These are phyloP conservation scores for Whalleya microplaca DNA, from an alignment of 2,329 filamentous ascomycete species.

Conservation along the genomic window DNA sequence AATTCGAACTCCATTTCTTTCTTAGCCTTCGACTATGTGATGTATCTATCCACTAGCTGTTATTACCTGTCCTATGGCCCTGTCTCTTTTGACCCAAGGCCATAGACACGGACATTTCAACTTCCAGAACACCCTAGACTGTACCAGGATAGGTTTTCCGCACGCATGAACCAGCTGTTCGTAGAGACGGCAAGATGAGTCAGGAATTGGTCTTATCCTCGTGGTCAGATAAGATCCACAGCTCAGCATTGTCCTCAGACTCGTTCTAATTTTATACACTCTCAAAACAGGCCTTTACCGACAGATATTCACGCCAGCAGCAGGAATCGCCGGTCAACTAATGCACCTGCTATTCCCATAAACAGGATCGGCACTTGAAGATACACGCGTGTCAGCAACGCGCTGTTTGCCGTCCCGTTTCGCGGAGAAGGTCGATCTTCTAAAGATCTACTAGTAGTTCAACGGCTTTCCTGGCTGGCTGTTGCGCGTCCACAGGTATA, in stretches of 20 bases:
- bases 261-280: neutral
- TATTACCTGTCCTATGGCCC: slow-evolving; percentile 13
- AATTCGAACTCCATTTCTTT: slow-evolving; percentile 12
- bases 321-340: neutral
- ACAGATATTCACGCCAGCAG: neutral
- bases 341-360: neutral
- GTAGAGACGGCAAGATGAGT: neutral
- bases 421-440: neutral
- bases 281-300: neutral
- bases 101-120: slow-evolving; percentile 26
- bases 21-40: neutral
- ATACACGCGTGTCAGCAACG: neutral
- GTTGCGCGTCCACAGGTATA: neutral
- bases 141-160: slow-evolving; percentile 20
- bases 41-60: neutral
- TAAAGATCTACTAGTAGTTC: neutral
- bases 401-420: neutral
- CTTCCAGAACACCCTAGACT: slow-evolving; percentile 24
- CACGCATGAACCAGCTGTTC: slow-evolving; percentile 13
- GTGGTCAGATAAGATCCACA: neutral
- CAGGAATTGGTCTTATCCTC: neutral
- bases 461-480: neutral
- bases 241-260: neutral
- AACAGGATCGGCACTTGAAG: neutral
- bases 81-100: slow-evolving; percentile 16